Evolutionary conservation across 2,329 filamentous ascomycete genomes (phyloP), one percentile per base, ranked within the genome.

Genomic region (Cladorrhinum sp.): DNA sequence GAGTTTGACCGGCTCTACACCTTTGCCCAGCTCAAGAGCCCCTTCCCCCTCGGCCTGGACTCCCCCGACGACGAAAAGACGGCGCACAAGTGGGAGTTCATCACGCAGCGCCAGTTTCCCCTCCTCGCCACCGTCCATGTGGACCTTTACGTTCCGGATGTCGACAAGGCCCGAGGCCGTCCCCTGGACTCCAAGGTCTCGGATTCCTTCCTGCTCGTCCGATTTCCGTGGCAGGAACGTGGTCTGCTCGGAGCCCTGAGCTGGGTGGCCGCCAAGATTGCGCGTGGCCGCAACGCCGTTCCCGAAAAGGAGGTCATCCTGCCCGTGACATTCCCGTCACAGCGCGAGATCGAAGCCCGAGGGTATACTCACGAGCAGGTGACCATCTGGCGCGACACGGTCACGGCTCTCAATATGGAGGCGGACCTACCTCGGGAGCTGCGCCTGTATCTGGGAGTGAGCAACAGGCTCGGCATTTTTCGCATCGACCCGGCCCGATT

Each of bases 1-100:
- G 83, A 88, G 71, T 90, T 89, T 73, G 92, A 97, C 74, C 85
- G 92, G 5, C 84, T 94, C 67, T 96, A 92, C 77, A 88, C 86
- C 53, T 91, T 97, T 71, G 92, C 90, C 1, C 88, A 93, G 73
- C 78, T 83, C 63, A 78, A 77, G 71, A 80, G 77, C 68, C 76
- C 77, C 39, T 81, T 80, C 62, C 77, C 80, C 2, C 74, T 76
- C 18, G 62, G 71, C 16, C 66, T 73, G n/a, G 71, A 75, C 55
- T 51, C 64, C 18, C 42, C 59, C 3, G 70, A 73, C 30, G 74
- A 72, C 60, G 72, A 76, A 60, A 75, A 77, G 65, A 72, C 73
- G 58, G 70, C 74, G 53, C 80, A 79, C 66, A 74, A 75, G 23
- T 95, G 90, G 90, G 81, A 86, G 14, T 88, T 90, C 71, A 79